Percentiles rank a stretch among this genome's conserved stretches.
Conservation (phyloP, 2,329 filamentous ascomycete genomes). For the Alternaria burnsii region DNA sequence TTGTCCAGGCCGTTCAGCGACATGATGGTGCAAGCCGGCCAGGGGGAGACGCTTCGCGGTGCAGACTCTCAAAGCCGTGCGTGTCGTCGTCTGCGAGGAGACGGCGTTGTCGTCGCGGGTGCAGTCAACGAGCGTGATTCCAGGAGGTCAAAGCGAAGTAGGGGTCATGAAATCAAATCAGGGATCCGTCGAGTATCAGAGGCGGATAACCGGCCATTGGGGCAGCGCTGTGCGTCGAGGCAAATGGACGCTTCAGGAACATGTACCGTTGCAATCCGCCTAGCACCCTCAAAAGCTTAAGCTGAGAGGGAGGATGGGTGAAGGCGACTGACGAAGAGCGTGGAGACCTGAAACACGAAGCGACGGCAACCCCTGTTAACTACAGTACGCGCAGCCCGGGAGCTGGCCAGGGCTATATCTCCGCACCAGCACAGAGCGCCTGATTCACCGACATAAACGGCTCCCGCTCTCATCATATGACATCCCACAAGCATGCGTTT, state of each 20-base stretch:
- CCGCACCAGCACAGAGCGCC: conserved; percentile 5
- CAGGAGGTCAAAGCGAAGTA: conserved; percentile 18
- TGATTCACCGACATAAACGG: conserved; percentile 7
- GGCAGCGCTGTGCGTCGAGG: conserved; percentile 15
- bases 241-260: conserved; percentile 9
- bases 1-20: conserved; percentile 95
- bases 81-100: conserved; percentile 15
- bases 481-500: background rate
- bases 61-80: conserved; percentile 19
- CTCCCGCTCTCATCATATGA: background rate
- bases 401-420: conserved; percentile 7
- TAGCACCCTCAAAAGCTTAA: conserved; percentile 12
- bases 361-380: background rate
- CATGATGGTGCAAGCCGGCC: conserved; percentile 63
- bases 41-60: conserved; percentile 17
- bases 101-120: conserved; percentile 12
- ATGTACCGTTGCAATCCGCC: conserved; percentile 14
- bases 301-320: conserved; percentile 7
- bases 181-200: conserved; percentile 23
- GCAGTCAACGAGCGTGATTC: background rate
- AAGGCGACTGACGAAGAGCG: conserved; percentile 8
- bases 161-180: conserved; percentile 11
- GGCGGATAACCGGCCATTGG: conserved; percentile 22
- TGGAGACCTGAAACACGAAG: conserved; percentile 18
- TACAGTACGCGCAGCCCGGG: background rate